phyloP scores from a whole-genome alignment of 164 flowering plant species.

The Akebia trifoliata region DNA sequence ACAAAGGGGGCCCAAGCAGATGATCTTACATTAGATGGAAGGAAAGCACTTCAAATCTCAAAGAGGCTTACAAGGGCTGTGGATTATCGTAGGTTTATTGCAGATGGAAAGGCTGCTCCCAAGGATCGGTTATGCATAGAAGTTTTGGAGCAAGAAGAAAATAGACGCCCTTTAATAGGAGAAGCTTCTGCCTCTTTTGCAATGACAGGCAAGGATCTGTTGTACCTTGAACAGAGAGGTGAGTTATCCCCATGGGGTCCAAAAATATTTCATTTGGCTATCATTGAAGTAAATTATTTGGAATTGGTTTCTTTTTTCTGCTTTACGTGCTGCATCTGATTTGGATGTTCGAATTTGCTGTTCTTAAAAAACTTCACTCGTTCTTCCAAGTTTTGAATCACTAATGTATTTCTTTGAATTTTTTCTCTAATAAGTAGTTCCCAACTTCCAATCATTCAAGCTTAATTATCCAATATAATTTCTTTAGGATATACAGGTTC shows the following conservation, averaged over 20 bases:
- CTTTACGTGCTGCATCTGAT: no score
- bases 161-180: slow-evolving; percentile 66
- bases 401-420: no score
- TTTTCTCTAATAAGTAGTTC: no score
- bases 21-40: slow-evolving; percentile 65
- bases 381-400: no score
- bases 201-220: slow-evolving; percentile 67
- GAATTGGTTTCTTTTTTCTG: no score
- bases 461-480: no score
- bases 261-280: no score
- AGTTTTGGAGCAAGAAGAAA: slow-evolving; percentile 85
- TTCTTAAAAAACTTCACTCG: no score
- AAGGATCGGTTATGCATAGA: slow-evolving; percentile 82
- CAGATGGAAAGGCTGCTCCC: slow-evolving; percentile 59
- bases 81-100: slow-evolving; percentile 44
- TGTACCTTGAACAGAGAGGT: slow-evolving; percentile 94
- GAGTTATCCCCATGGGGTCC: slow-evolving; percentile 4
- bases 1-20: slow-evolving; percentile 74
- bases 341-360: no score
- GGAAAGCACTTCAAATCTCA: slow-evolving; percentile 77
- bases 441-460: no score
- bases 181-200: slow-evolving; percentile 82
- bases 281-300: no score
- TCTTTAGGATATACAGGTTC: no score
- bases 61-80: slow-evolving; percentile 62